Conservation (phyloP, 257 asterid species). For the Vinca minor region DNA sequence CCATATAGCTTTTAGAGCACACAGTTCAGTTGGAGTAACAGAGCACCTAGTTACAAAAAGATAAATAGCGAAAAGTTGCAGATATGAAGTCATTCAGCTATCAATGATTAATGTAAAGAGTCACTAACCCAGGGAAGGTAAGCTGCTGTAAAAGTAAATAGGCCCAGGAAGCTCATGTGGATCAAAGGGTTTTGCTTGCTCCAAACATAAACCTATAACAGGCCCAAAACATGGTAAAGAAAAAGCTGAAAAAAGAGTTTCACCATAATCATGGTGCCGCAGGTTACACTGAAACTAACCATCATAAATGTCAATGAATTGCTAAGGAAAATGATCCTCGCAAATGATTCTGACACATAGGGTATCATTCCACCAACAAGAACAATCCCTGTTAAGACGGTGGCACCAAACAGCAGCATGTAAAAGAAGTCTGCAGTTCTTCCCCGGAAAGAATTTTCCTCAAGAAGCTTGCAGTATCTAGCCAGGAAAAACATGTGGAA, state of each 20-base stretch:
- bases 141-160: slow-evolving; percentile 96
- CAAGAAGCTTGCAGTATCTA: slow-evolving; percentile 98
- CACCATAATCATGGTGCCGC: background rate
- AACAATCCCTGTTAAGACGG: slow-evolving; percentile 83
- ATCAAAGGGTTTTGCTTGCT: slow-evolving; percentile 97
- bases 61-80: background rate
- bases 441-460: slow-evolving; percentile 93
- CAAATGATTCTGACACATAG: slow-evolving; percentile 84
- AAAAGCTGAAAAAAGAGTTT: slow-evolving; percentile 3
- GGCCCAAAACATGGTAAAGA: background rate
- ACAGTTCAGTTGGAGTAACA: background rate
- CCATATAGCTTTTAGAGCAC: no score
- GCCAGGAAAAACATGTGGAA: slow-evolving; percentile 99
- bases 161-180: slow-evolving; percentile 98
- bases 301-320: slow-evolving; percentile 98
- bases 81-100: background rate
- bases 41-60: no score
- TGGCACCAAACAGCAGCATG: slow-evolving; percentile 92
- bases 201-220: slow-evolving; percentile 90
- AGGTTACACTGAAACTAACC: slow-evolving; percentile 44
- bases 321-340: slow-evolving; percentile 93
- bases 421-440: slow-evolving; percentile 97
- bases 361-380: slow-evolving; percentile 97
- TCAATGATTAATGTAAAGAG: background rate
- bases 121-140: slow-evolving; percentile 95